These are phyloP conservation scores for Ceratocystis papillata DNA, from an alignment of 2,329 filamentous ascomycete species.

Conservation along the genomic window DNA sequence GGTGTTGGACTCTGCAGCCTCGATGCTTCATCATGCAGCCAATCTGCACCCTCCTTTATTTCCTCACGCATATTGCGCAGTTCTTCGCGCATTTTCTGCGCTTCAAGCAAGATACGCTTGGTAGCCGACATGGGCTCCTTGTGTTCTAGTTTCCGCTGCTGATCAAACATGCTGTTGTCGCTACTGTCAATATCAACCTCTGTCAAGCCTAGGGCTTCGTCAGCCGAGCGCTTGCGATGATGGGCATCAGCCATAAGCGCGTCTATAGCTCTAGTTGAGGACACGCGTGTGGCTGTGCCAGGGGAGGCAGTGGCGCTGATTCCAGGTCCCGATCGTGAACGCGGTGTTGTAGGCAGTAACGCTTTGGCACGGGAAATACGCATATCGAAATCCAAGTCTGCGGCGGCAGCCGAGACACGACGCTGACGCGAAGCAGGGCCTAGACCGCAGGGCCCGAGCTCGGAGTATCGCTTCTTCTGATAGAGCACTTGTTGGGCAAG, in stretches of 20 bases:
- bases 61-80: conserved; percentile 36
- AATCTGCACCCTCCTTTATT: conserved; percentile 39
- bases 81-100: conserved; percentile 34
- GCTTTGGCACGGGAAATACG: conserved; percentile 21
- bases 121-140: conserved; percentile 25
- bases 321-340: conserved; percentile 9
- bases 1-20: conserved; percentile 33
- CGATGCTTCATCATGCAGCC: conserved; percentile 39
- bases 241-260: conserved; percentile 28
- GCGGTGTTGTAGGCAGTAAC: conserved; percentile 10
- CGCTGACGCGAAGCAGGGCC: conserved; percentile 21
- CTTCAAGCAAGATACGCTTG: conserved; percentile 37
- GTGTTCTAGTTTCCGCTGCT: conserved; percentile 20
- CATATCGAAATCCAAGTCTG: conserved; percentile 22
- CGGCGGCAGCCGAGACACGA: conserved; percentile 28
- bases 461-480: conserved; percentile 34
- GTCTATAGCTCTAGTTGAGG: conserved; percentile 22
- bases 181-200: background rate
- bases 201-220: conserved; percentile 27
- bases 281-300: conserved; percentile 5
- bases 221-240: conserved; percentile 30
- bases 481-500: conserved; percentile 39
- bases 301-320: background rate
- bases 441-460: conserved; percentile 34
- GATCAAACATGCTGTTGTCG: background rate